Evolutionary conservation across 2,329 filamentous ascomycete genomes (phyloP).

Genomic region (Furcasterigmium sp.): DNA sequence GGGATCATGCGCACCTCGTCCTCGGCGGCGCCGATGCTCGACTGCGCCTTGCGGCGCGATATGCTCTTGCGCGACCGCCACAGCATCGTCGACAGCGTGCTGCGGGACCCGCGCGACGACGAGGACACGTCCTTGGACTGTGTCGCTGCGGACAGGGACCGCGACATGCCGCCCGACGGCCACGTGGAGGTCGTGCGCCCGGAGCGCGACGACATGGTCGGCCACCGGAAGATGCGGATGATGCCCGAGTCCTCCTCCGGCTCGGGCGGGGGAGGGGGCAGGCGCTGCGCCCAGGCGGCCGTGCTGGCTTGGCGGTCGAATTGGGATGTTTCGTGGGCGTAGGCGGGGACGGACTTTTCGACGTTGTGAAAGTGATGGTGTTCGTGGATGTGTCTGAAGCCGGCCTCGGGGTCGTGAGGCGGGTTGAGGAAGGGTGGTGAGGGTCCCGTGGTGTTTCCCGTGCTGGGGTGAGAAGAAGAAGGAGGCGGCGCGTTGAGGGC

Average conservation of each 20-base stretch:
- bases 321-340: background rate
- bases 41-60: slow-evolving; percentile 2
- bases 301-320: background rate
- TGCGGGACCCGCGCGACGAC: slow-evolving; percentile 4
- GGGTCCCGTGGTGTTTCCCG: background rate
- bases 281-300: background rate
- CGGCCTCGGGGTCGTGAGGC: background rate
- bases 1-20: background rate
- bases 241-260: background rate
- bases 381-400: background rate
- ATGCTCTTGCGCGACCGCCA: slow-evolving; percentile 9
- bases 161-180: background rate
- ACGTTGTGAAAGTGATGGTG: background rate
- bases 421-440: background rate
- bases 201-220: slow-evolving; percentile 8
- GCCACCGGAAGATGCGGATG: slow-evolving; percentile 11
- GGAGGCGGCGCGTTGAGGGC: too few relatives aligned
- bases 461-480: background rate
- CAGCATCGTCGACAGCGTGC: slow-evolving; percentile 8
- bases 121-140: slow-evolving; percentile 1
- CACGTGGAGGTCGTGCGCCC: slow-evolving; percentile 1
- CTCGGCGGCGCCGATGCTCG: background rate
- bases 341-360: background rate
- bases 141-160: background rate
- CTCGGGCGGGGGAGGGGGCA: background rate